Evolutionary conservation across 306 rosid species (phyloP), one percentile per base, ranked within the genome.

Genomic region (Hylodesmum podocarpum): DNA sequence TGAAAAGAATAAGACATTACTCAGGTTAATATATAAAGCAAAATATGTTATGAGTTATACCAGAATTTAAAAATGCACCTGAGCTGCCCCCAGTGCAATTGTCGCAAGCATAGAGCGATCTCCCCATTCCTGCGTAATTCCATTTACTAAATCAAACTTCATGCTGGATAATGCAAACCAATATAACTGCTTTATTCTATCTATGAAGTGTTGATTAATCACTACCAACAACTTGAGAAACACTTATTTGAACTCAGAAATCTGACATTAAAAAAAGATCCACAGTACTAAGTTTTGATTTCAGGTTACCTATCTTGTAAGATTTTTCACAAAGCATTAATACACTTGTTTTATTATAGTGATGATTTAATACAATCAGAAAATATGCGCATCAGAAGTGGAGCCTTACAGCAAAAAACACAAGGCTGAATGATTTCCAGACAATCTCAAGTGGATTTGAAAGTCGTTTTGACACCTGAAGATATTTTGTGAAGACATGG

Each of bases 41-140:
- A 65, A 58, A 33, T 14, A 63, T 25, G 74, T 16, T 41, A 16
- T 57, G 21, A 40, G 57, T 76, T 66, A 73, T 68, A 34, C 13
- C 31, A 19, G 44, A 74, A 54, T 59, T 55, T 66, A 78, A 82
- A 80, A 68, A 68, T 43, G 58, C 58, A 96, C 99, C 99, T 92
- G 98, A 34, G 97, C 99, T 76, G 98, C 99, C 37, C 90, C 94
- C 0, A 96, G 98, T 9, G 99, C 99, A 27, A 96, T 92, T 49
- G 97, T 96, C 31, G 97, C 99, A 78, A 96, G 99, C 99, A 96
- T 92, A 28, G 98, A 96, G 31, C 97, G 98, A 81, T 96, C 99
- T 46, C 99, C 98, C 98, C 99, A 96, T 92, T 96, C 99, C 99
- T 96, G 85, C 75, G 39, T 49, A 88, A 89, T 70, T 33, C 29